Evolutionary conservation across 148 eudicot species (phyloP).

Genomic region (Pouteria glomerata): DNA sequence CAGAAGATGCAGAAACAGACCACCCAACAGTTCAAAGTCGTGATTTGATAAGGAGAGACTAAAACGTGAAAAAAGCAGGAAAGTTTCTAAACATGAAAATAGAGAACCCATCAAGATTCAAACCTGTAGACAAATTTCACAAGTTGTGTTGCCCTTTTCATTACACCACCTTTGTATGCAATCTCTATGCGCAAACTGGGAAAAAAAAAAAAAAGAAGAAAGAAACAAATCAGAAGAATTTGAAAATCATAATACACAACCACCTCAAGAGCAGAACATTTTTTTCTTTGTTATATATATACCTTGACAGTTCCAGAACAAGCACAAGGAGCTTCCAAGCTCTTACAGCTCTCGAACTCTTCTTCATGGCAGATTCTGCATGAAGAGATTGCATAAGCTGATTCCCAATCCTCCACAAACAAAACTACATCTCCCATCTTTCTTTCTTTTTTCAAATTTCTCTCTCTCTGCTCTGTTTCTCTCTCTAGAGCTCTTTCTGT

Average conservation of each 20-base stretch:
- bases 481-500: neutral
- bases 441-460: neutral
- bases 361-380: conserved; percentile 96
- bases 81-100: neutral
- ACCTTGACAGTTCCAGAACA: conserved; percentile 95
- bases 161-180: conserved; percentile 98
- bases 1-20: too few species aligned
- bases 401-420: conserved; percentile 29
- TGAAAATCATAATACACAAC: neutral
- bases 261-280: neutral
- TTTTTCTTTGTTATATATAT: neutral
- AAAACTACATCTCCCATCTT: conserved; percentile 43
- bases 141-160: conserved; percentile 81
- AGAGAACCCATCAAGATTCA: conserved; percentile 18
- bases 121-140: conserved; percentile 97
- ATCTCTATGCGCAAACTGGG: conserved; percentile 94
- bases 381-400: conserved; percentile 11
- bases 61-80: neutral
- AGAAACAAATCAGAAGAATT: neutral
- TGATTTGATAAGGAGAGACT: too few species aligned
- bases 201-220: neutral
- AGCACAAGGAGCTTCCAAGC: conserved; percentile 80
- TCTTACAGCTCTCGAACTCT: conserved; percentile 58
- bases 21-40: neutral
- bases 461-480: neutral